Conservation (phyloP, 805 yeast genomes). For the Suhomyces tanzawaensis region DNA sequence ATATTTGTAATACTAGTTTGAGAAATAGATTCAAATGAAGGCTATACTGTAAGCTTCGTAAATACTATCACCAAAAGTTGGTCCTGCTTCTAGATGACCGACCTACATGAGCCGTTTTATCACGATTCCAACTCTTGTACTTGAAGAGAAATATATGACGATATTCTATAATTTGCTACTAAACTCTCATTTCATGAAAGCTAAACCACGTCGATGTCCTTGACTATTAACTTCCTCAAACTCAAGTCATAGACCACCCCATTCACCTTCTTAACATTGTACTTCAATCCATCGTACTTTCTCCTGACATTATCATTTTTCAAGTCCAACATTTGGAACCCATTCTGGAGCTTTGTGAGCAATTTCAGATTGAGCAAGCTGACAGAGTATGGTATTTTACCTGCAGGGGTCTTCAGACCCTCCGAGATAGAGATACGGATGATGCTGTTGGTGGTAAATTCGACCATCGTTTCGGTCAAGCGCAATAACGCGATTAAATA, state of each 20-base stretch:
- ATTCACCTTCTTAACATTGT: slow-evolving; percentile 25
- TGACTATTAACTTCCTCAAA: slow-evolving; percentile 6
- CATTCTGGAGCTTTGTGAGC: slow-evolving; percentile 22
- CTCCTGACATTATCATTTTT: slow-evolving; percentile 27
- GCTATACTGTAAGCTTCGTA: too few species aligned
- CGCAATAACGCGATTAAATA: slow-evolving; percentile 23
- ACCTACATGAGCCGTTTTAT: too few species aligned
- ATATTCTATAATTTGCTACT: background rate
- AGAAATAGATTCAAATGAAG: too few species aligned
- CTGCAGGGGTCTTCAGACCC: background rate
- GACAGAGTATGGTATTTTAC: slow-evolving; percentile 15
- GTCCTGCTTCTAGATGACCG: too few species aligned
- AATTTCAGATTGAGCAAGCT: slow-evolving; percentile 21
- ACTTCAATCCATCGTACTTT: slow-evolving; percentile 29
- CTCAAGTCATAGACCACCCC: slow-evolving; percentile 16
- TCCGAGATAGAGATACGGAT: slow-evolving; percentile 17
- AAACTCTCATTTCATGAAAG: background rate
- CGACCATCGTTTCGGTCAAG: slow-evolving; percentile 22
- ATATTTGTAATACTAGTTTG: too few species aligned
- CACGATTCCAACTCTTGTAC: too few species aligned
- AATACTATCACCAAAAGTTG: too few species aligned
- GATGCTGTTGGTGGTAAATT: slow-evolving; percentile 23
- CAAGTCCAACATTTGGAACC: slow-evolving; percentile 28
- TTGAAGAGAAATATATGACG: too few species aligned
- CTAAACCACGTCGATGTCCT: slow-evolving; percentile 3